Evolutionary conservation across 352 stramenopile genomes (phyloP), one percentile per base, ranked within the genome.

Genomic region (Albugo laibachii): DNA sequence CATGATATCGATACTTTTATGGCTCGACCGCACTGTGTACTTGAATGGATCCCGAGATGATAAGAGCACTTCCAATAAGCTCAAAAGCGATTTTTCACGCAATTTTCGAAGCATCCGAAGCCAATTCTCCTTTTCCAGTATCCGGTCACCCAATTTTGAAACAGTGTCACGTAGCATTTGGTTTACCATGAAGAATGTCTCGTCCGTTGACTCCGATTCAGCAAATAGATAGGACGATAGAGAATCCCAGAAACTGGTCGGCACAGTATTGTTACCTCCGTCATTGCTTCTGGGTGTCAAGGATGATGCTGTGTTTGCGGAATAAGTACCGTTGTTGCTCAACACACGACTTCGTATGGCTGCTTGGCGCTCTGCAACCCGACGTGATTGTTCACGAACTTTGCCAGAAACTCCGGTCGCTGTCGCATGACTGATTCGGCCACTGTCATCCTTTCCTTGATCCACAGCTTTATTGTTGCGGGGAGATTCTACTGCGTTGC

Each of bases 51-150:
- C 75, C 6, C 70, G 65, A 27, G 68, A 84, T 3, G 73, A 66
- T 13, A 92, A 60, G 27, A 92, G 52, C 16, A 72, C 86, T 48
- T 88, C 71, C 2, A 92, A 45, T 11, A 92, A 51, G 41, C 65
- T 74, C 27, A 66, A 59, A 13, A 87, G 45, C 34, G 73, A 69
- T 19, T 64, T 52, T 42, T 84, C 72, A 5, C 69, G 69, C 21
- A 92, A 56, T 49, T 83, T 83, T 1, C 78, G 73, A 14, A 75
- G 74, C 62, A 92, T 73, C 8, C 74, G 66, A 31, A 92, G 58
- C 78, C 78, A 92, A 44, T 85, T 85, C 36, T 92, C 78, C 36
- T 87, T 85, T 48, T 92, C 78, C 24, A 92, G 52, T 3, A 92
- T 54, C 0, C 78, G 75, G 14, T 68, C 69, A 15, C 78, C 78